phyloP scores from a whole-genome alignment of 2,329 filamentous ascomycete genomes.

The Macrophomina pseudophaseolina region DNA sequence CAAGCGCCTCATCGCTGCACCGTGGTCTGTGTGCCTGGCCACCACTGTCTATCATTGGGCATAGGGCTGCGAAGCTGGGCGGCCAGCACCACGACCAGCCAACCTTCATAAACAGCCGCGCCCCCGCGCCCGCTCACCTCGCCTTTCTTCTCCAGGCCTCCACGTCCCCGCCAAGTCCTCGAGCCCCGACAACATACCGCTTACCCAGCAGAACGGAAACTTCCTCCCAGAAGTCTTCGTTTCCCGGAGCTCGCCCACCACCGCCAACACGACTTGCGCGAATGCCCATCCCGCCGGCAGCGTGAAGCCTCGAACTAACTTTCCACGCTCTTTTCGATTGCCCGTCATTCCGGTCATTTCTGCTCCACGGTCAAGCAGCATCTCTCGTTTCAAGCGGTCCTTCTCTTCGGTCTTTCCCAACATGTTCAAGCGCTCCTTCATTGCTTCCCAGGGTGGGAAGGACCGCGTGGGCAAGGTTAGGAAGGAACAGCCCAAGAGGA shows the following conservation, averaged over 20 bases:
- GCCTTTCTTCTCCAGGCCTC: background rate
- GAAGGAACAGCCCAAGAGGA: constrained; percentile 78
- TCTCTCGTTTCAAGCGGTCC: constrained; percentile 36
- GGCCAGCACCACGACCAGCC: constrained; percentile 9
- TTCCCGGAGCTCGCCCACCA: constrained; percentile 16
- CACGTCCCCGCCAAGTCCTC: constrained; percentile 17
- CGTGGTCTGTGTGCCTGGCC: background rate
- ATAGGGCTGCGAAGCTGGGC: background rate
- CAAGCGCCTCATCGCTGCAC: background rate
- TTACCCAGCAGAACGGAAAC: constrained; percentile 13
- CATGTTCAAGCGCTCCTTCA: constrained; percentile 95
- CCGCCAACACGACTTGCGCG: constrained; percentile 18
- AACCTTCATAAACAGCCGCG: constrained; percentile 1
- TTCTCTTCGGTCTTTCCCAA: constrained; percentile 51
- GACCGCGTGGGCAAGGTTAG: constrained; percentile 88
- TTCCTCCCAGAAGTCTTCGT: constrained; percentile 15
- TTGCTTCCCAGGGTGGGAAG: constrained; percentile 59
- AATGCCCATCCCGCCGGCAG: constrained; percentile 12
- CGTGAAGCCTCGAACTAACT: constrained; percentile 26
- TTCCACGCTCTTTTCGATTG: constrained; percentile 25
- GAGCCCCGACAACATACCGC: constrained; percentile 15
- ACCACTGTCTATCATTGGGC: background rate
- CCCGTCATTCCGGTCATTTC: constrained; percentile 10
- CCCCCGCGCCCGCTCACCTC: background rate
- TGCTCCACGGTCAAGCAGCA: background rate